Conservation (phyloP, 257 asterid species). For the Solanum phureja region DNA sequence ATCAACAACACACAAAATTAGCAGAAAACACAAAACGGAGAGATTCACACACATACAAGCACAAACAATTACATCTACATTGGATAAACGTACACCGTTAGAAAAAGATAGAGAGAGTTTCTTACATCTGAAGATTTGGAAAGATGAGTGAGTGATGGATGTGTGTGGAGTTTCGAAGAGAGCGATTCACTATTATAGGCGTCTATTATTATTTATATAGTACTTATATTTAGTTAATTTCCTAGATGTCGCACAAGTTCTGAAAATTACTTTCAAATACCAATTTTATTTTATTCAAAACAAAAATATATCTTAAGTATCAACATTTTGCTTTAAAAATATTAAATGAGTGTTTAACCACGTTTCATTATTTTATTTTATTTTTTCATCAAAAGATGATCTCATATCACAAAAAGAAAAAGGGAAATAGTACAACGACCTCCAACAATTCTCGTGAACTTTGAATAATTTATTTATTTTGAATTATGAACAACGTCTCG, state of each 20-base stretch:
- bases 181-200: background rate
- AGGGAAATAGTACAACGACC: background rate
- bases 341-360: background rate
- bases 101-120: background rate
- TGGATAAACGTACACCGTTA: background rate
- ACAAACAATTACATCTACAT: background rate
- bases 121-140: background rate
- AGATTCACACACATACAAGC: background rate
- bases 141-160: background rate
- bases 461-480: too few relatives aligned
- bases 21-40: background rate
- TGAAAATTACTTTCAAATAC: background rate
- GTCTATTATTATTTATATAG: background rate
- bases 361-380: too few relatives aligned
- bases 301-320: too few relatives aligned
- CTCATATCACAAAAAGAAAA: background rate
- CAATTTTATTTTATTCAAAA: too few relatives aligned
- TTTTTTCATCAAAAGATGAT: background rate
- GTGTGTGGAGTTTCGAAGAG: background rate
- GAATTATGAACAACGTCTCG: too few relatives aligned
- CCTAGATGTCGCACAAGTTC: background rate
- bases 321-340: too few relatives aligned
- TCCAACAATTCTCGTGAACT: background rate
- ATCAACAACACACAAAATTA: background rate
- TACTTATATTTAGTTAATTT: background rate